Base-by-base conservation (phyloP, 371 early-diverging fungal species). In the Saksenaea oblongispora region DNA sequence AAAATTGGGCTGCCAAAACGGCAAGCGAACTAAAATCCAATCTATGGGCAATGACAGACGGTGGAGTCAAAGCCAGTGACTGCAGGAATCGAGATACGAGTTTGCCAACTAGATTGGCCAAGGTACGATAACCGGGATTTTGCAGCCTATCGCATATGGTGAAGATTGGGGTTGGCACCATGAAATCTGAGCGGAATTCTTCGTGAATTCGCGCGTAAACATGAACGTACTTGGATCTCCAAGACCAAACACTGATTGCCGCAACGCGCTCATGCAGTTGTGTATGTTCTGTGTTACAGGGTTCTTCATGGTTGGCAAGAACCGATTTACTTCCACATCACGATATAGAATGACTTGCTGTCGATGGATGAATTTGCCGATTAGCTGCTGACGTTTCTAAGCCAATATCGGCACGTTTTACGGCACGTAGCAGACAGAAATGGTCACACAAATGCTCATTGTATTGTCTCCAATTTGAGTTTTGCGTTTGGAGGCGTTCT, bases 111-210 rank as follows among this genome's bases (percentile, higher is more conserved):
- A 44, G 41, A 55, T 55, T 56, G 8, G 62, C 62, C 15, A 34
- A 17, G 13, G 62, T 13, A 35, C 56, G 56, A 28, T 62, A 47
- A 39, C 62, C 41, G 37, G 39, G 62, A 39, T 56, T 62, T 28
- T 62, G 62, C 15, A 56, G 62, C 17, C 36, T 17, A 24, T 62
- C 62, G 44, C 62, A 62, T 31, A 62, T 34, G 15, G 62, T 55
- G 41, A 62, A 53, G 35, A 53, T 31, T 18, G 61, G 22, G n/a
- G 17, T n/a, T 60, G 54, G 61, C 54, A 53, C 22, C 36, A 60
- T 31, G 54, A 34, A 53, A 35, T 60, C 54, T 22, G 35, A 28
- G 53, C 53, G 35, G 35, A 60, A 53, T 60, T 53, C 61, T 35
- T 34, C 54, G 35, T 60, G 54, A 22, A 28, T 22, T 47, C 54